Percentiles rank a stretch among this genome's conserved stretches.
phyloP scores from a whole-genome alignment of 2,329 filamentous ascomycete species.

The Verticillium isaacii region DNA sequence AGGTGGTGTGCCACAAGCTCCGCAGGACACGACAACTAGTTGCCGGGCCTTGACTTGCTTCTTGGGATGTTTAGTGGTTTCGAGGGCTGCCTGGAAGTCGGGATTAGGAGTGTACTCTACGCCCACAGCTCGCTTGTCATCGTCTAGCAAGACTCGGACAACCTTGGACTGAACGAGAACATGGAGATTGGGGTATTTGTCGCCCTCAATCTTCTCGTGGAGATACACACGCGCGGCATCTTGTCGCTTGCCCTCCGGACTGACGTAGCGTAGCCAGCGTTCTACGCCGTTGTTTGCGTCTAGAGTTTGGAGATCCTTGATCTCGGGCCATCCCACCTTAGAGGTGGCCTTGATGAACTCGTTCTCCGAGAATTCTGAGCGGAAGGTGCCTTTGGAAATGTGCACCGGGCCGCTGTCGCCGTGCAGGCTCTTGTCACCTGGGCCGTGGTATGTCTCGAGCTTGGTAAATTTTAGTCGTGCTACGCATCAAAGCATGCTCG shows the following conservation, averaged over 20 bases:
- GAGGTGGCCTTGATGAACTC: slow-evolving; percentile 40
- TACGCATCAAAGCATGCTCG: neutral
- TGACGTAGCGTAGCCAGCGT: slow-evolving; percentile 21
- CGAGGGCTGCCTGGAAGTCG: slow-evolving; percentile 15
- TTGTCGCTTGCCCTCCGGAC: slow-evolving; percentile 30
- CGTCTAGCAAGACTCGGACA: slow-evolving; percentile 34
- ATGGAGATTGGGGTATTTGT: slow-evolving; percentile 23
- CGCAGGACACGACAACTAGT: slow-evolving; percentile 37
- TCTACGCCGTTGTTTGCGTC: slow-evolving; percentile 30
- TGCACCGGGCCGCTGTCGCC: slow-evolving; percentile 43
- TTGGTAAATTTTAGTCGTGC: neutral
- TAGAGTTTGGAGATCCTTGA: slow-evolving; percentile 45
- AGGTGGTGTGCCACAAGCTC: slow-evolving; percentile 37
- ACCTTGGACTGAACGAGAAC: slow-evolving; percentile 25
- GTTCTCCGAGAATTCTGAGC: slow-evolving; percentile 27
- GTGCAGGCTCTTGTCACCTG: slow-evolving; percentile 25
- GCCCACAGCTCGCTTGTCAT: slow-evolving; percentile 48
- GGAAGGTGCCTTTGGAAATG: slow-evolving; percentile 40
- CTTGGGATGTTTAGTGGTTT: slow-evolving; percentile 8
- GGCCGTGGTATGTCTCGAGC: slow-evolving; percentile 20
- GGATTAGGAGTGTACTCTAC: slow-evolving; percentile 51
- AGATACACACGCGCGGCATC: slow-evolving; percentile 23
- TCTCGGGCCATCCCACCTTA: slow-evolving; percentile 38
- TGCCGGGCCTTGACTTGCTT: slow-evolving; percentile 32
- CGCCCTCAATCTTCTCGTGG: slow-evolving; percentile 21